These are phyloP conservation scores for Yamadazyma ubonensis DNA, from an alignment of 805 yeast genomes.

Conservation along the genomic window DNA sequence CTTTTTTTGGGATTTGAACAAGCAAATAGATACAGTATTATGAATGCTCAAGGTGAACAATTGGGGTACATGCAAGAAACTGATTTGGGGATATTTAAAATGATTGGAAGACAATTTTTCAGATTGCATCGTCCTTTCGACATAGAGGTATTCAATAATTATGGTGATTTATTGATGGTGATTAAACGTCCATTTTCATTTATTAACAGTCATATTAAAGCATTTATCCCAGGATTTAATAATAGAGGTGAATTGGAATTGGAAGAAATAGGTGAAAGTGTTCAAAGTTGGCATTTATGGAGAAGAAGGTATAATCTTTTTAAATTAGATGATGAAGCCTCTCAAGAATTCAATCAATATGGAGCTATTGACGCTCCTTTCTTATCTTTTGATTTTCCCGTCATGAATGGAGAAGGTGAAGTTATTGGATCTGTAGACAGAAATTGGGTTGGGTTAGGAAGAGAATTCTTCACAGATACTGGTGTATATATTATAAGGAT, in stretches of 20 bases:
- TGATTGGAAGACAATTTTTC: conserved; percentile 79
- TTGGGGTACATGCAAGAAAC: conserved; percentile 83
- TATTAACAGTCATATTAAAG: conserved; percentile 84
- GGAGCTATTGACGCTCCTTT: conserved; percentile 88
- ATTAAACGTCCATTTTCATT: conserved; percentile 82
- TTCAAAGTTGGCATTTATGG: conserved; percentile 96
- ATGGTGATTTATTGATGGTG: conserved; percentile 59
- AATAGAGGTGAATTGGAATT: conserved; percentile 34
- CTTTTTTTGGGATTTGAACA: conserved; percentile 88
- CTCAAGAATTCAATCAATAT: conserved; percentile 65
- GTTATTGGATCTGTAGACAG: conserved; percentile 80
- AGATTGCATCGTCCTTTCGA: conserved; percentile 83
- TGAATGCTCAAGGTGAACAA: conserved; percentile 70
- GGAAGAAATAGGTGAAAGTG: conserved; percentile 73
- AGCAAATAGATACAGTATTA: conserved; percentile 72
- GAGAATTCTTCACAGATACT: conserved; percentile 92
- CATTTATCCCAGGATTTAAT: conserved; percentile 56
- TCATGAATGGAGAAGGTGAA: conserved; percentile 53
- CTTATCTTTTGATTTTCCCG: conserved; percentile 82
- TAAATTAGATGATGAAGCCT: conserved; percentile 41
- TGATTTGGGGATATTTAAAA: conserved; percentile 66
- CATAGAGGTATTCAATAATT: conserved; percentile 66
- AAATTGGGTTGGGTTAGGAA: conserved; percentile 92
- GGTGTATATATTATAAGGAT: conserved; percentile 87
- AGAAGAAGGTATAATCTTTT: conserved; percentile 84